Evolutionary conservation across 225 moss, liverwort and hornwort genomes (phyloP), one percentile per base, ranked within the genome.

Genomic region (Antitrichia curtipendula): DNA sequence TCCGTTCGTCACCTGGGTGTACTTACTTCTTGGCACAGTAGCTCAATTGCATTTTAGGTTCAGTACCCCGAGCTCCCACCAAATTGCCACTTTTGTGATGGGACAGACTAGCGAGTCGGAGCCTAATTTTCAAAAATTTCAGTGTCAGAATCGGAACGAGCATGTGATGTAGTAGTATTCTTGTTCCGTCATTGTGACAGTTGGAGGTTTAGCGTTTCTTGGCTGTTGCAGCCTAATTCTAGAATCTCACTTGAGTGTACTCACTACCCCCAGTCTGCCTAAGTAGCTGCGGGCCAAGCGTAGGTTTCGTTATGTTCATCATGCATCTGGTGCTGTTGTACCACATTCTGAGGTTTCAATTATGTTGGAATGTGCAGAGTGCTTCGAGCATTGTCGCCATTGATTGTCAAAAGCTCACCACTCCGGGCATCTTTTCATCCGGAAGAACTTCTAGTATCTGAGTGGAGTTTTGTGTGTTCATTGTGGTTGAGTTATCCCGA

Each of bases 151-250:
- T 83, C 57, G 78, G 36, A 69, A 82, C 41, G 82, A 76, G 87
- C 57, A 58, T 52, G 43, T 60, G 85, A 68, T 88, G 82, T 54
- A 20, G 83, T 40, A 41, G 86, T 76, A 64, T 84, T 88, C 88
- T 91, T 89, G 92, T 89, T 87, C 85, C 58, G 82, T 60, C 87
- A 58, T 43, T 53, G 85, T 86, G 87, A 86, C 89, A 91, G 91
- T 91, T 91, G 92, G 83, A 86, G 87, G 87, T 63, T 92, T 76
- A 68, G 75, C 75, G 69, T 79, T 91, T 92, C 87, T 92, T 90
- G 90, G 89, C 92, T 86, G 92, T 89, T 92, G 80, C 86, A 63
- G 71, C 66, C 27, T 70, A 82, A 87, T 82, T 65, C 73, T 59
- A 69, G 56, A 88, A 64, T 80, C 76, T 22, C 71, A 56, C 75